Percentiles rank a stretch among this genome's conserved stretches.
phyloP scores from a whole-genome alignment of 2,329 filamentous ascomycete genomes.

The Beauveria brongniartii region DNA sequence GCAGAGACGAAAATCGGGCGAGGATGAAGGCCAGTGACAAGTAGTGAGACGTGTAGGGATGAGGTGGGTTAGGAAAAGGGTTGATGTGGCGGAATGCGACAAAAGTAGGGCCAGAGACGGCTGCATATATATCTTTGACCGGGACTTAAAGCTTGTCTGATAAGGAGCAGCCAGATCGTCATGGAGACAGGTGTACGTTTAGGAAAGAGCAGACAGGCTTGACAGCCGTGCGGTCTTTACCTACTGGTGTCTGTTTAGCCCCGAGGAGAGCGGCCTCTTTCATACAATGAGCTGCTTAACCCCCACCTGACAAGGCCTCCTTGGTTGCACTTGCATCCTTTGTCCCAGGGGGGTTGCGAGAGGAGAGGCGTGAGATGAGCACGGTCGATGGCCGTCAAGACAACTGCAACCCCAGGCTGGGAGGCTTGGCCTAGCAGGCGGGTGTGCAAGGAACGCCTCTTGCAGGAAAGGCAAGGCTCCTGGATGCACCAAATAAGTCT shows the following conservation, averaged over 20 bases:
- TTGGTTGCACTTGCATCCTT: background rate
- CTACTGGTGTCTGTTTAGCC: background rate
- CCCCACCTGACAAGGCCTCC: slow-evolving; percentile 5
- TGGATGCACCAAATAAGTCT: background rate
- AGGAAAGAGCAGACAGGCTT: background rate
- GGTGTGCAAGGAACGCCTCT: slow-evolving; percentile 7
- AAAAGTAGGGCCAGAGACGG: background rate
- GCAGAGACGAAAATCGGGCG: background rate
- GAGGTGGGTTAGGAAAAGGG: background rate
- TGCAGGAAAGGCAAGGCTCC: background rate
- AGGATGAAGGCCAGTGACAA: background rate
- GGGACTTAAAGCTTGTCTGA: background rate
- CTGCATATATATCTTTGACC: slow-evolving; percentile 6
- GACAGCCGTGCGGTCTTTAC: background rate
- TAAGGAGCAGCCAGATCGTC: background rate
- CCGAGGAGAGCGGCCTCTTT: background rate
- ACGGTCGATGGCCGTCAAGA: slow-evolving; percentile 3
- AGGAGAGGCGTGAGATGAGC: background rate
- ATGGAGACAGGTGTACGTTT: background rate
- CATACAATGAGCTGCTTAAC: background rate
- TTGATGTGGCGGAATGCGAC: background rate
- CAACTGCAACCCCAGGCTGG: background rate
- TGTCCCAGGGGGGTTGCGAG: background rate
- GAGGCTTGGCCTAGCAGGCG: background rate
- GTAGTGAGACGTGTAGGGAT: background rate